Evolutionary conservation across 1,284 basidiomycete genomes (phyloP), one percentile per base, ranked within the genome.

Genomic region (Sporisorium reilianum): DNA sequence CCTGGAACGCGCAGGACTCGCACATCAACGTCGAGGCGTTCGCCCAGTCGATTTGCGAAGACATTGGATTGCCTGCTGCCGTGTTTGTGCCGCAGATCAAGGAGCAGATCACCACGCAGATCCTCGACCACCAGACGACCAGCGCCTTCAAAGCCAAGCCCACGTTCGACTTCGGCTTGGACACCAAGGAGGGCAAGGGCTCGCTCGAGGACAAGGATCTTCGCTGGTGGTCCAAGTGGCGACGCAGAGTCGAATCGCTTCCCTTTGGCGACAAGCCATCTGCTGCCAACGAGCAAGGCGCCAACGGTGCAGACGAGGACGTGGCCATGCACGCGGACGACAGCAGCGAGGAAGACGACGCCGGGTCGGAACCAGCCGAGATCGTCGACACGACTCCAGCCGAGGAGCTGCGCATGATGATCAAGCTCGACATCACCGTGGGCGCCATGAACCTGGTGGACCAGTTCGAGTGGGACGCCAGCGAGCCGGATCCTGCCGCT

Each of bases 401-500:
- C 7, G 67, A 77, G 34, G 95, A 97, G 83, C 89, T 97, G 88
- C 88, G 96, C 60, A 93, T 97, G 75, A 84, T 94, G 62, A 90
- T 97, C 87, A 95, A 93, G 93, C 89, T 99, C 69, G 97, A 99
- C 86, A 94, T 99, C 85, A 94, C 95, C 55, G 92, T 95, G 57
- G 95, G 95, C 32, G 91, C 91, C 20, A 91, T 95, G 87, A 95
- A 97, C 85, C 89, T 99, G 28, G 91, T 95, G 57, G 97, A 99
- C 86, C 93, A 95, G 81, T 97, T 99, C 83, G 97, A 99, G 85
- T 99, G 97, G 97, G 96, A 99, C 85, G 87, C 98, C 48, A 91
- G 91, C 80, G 71, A 73, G 54, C 92, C 91, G 74, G 87, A 89
- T 36, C 87, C 88, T 51, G 91, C 92, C 1, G 91, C 92, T 1